Percentiles rank a stretch among this genome's conserved stretches.
phyloP scores from a whole-genome alignment of 192 early-diverging fungal genomes.

The Spizellomyces sp. region DNA sequence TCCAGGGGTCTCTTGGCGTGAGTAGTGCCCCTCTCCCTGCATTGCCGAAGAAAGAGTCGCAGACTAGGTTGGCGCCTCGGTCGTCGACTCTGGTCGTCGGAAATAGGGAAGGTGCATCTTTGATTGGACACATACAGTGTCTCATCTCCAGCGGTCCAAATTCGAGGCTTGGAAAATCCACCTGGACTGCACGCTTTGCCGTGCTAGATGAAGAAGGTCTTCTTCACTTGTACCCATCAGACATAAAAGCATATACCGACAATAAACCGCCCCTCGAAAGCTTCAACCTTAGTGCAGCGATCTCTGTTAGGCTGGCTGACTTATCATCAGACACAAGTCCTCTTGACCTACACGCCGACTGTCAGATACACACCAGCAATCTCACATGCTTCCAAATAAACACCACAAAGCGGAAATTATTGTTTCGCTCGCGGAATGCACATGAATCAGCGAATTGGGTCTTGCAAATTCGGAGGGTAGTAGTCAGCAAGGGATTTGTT shows the following conservation, averaged over 20 bases:
- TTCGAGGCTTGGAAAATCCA: no score
- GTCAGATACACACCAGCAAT: not conserved
- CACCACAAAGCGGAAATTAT: slow-evolving; percentile 17
- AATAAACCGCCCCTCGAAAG: slow-evolving; percentile 21
- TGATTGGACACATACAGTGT: slow-evolving; percentile 10
- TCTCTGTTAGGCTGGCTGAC: slow-evolving; percentile 14
- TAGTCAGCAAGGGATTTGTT: slow-evolving; percentile 4
- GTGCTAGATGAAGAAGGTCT: slow-evolving; percentile 26
- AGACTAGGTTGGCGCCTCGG: not conserved
- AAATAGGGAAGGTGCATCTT: slow-evolving; percentile 11
- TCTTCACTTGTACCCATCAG: slow-evolving; percentile 14
- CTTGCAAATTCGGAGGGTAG: slow-evolving; percentile 18
- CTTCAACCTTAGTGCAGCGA: not conserved
- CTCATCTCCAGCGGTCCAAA: not conserved
- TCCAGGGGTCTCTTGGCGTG: not conserved
- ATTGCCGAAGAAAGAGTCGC: not conserved
- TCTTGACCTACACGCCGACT: not conserved
- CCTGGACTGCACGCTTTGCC: slow-evolving; percentile 7
- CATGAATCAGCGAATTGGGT: slow-evolving; percentile 28
- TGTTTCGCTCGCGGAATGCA: slow-evolving; percentile 16
- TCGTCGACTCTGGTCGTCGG: not conserved
- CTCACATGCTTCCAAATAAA: slow-evolving; percentile 21
- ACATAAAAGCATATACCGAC: slow-evolving; percentile 25
- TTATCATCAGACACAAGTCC: not conserved
- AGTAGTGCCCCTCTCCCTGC: not conserved